A percentile compares a stretch with the other conserved stretches of the same genome.
These are phyloP conservation scores for Mentha longifolia DNA, from an alignment of 257 asterid genomes.

Conservation along the genomic window DNA sequence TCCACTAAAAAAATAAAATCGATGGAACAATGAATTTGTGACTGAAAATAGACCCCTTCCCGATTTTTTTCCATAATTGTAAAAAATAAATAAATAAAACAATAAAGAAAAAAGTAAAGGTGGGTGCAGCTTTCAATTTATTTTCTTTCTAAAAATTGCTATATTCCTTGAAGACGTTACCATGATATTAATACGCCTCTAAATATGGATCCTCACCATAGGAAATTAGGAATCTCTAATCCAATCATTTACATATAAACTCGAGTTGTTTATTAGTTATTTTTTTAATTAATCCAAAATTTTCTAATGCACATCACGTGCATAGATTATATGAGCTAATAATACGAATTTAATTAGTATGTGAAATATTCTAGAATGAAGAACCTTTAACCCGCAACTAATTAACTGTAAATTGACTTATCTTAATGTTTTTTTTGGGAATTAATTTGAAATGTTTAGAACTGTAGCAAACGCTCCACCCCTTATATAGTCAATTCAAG, in stretches of 20 bases:
- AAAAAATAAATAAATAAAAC: neutral
- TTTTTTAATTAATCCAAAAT: neutral
- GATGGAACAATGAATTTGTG: neutral
- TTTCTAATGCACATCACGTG: too few relatives aligned
- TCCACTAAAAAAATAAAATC: too few relatives aligned
- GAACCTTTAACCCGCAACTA: neutral
- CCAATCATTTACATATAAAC: neutral
- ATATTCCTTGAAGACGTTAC: neutral
- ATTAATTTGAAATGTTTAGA: conserved; percentile 10
- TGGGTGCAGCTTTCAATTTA: neutral
- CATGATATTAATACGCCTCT: neutral
- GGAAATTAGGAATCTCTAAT: neutral
- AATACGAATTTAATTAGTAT: neutral
- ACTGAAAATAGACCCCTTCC: too few relatives aligned
- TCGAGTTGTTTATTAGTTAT: neutral
- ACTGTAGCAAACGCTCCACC: neutral
- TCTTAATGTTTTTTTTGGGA: neutral
- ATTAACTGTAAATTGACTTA: conserved; percentile 20
- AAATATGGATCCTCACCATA: neutral
- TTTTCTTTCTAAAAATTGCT: neutral
- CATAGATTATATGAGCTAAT: too few relatives aligned
- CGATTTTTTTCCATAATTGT: neutral
- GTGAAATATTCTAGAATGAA: neutral
- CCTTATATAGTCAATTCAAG: conserved; percentile 14
- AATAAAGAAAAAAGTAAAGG: neutral